Percentiles rank a stretch among this genome's conserved stretches.
Evolutionary conservation across 352 stramenopile species (phyloP).

Genomic region (Phytophthora boehmeriae): DNA sequence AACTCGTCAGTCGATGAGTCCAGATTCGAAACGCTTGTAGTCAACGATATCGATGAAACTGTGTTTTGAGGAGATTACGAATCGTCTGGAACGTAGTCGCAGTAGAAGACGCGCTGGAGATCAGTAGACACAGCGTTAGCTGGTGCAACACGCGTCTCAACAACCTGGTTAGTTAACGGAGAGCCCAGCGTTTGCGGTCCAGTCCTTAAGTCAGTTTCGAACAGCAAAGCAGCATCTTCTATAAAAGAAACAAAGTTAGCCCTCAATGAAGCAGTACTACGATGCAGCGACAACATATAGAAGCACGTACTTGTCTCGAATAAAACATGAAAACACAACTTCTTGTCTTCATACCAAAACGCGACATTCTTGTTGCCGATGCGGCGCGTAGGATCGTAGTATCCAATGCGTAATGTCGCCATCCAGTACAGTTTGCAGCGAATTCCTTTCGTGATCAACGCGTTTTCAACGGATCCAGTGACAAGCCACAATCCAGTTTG

Average conservation of each 20-base stretch:
- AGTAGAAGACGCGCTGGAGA: neutral
- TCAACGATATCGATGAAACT: neutral
- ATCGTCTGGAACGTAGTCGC: neutral
- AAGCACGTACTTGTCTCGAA: neutral
- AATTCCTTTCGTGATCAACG: conserved; percentile 10
- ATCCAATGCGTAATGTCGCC: conserved; percentile 11
- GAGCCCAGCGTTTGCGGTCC: neutral
- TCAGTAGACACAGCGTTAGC: neutral
- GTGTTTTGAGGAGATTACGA: neutral
- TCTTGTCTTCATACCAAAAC: conserved; percentile 17
- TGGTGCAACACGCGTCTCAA: conserved; percentile 1
- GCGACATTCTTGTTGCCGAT: conserved; percentile 1
- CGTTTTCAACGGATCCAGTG: conserved; percentile 18
- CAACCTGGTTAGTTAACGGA: neutral
- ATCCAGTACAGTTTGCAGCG: conserved; percentile 14
- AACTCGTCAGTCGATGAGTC: neutral
- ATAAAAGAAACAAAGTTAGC: neutral
- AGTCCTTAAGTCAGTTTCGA: conserved; percentile 1
- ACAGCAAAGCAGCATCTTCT: conserved; percentile 2
- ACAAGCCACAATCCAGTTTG: conserved; percentile 12
- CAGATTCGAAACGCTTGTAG: conserved; percentile 1
- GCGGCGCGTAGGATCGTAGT: conserved; percentile 12
- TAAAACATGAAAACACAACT: conserved; percentile 9
- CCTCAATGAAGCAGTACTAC: neutral
- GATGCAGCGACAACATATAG: neutral